Percentiles rank a stretch among this genome's conserved stretches.
Evolutionary conservation across 345 rosid species (phyloP).

Genomic region (Eucalyptus lansdowneana): DNA sequence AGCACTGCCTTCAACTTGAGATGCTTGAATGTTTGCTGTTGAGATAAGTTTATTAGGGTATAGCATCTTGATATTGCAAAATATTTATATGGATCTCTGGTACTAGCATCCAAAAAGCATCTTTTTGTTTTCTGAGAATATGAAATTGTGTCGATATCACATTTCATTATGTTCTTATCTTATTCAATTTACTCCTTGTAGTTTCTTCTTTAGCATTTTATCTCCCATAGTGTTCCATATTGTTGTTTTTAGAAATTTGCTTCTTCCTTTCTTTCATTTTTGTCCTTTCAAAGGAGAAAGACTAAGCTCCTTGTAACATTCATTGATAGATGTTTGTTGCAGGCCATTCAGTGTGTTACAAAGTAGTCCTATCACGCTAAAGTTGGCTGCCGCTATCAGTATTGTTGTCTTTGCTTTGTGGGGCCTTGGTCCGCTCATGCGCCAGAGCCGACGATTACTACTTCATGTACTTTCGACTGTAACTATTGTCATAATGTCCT

Average conservation of each 20-base stretch:
- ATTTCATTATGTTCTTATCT: background rate
- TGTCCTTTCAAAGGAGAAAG: background rate
- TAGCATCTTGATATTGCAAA: background rate
- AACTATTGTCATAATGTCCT: background rate
- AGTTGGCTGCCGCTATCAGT: slow-evolving; percentile 55
- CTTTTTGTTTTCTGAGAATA: background rate
- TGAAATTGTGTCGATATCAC: background rate
- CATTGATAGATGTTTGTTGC: background rate
- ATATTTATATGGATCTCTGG: background rate
- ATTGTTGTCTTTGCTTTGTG: slow-evolving; percentile 67
- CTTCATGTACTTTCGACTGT: slow-evolving; percentile 27
- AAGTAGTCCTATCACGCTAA: slow-evolving; percentile 33
- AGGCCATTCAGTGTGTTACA: slow-evolving; percentile 46
- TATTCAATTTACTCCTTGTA: background rate
- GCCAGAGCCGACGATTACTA: slow-evolving; percentile 31
- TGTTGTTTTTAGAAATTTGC: background rate
- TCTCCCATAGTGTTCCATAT: background rate
- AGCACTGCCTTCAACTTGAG: background rate
- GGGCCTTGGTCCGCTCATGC: slow-evolving; percentile 74
- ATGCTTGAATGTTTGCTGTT: background rate
- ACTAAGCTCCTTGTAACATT: background rate
- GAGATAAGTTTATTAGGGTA: background rate
- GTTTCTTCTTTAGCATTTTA: background rate
- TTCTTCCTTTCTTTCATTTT: background rate
- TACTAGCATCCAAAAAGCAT: background rate